Base-by-base conservation (phyloP, 2,329 filamentous ascomycete species). In the Cadophora sp. region DNA sequence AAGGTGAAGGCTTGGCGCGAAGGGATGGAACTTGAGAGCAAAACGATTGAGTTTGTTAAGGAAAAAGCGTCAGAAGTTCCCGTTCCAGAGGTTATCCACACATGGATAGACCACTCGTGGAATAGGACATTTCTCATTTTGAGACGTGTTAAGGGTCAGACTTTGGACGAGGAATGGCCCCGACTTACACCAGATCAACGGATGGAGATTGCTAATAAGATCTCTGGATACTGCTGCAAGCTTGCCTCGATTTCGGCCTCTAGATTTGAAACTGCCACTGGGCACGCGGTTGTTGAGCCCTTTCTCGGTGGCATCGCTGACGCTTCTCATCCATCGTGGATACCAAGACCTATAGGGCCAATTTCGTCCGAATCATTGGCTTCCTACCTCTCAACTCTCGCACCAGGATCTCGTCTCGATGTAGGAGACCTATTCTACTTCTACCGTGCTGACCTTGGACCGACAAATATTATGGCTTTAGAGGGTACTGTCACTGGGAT, bases 1-100 rank as follows among this genome's bases (percentile, higher is more conserved):
- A 70, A 70, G 36, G 68, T 66, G 22, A 68, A 69, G 22, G 58
- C 59, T 24, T 70, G 64, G 67, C 41, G 36, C 56, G 64, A 70
- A 50, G 64, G 30, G 3, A 27, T 58, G n/a, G 56, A 70, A 33
- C 30, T 58, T 18, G 67, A 70, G 51, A 39, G 30, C 30, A 14
- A 56, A 8, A 67, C 68, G 4, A 69, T 70, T 30, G 4, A 33
- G 1, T 67, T 70, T 45, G 64, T 70, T 27, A 20, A 36, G 18
- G 55, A 50, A 7, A 64, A 64, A 20, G 45, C 41, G n/a, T 64
- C 65, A 14, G 50, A 27, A 22, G 33, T 70, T 27, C 64, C 67
- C 18, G 3, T 70, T 27, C 66, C 66, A 18, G 60, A 70, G 39
- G 59, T 70, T 20, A 59, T 68, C 22, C 56, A 66, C 36, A 64